phyloP scores from a whole-genome alignment of 768 basidiomycete genomes.

The Leccinum truebloodii region DNA sequence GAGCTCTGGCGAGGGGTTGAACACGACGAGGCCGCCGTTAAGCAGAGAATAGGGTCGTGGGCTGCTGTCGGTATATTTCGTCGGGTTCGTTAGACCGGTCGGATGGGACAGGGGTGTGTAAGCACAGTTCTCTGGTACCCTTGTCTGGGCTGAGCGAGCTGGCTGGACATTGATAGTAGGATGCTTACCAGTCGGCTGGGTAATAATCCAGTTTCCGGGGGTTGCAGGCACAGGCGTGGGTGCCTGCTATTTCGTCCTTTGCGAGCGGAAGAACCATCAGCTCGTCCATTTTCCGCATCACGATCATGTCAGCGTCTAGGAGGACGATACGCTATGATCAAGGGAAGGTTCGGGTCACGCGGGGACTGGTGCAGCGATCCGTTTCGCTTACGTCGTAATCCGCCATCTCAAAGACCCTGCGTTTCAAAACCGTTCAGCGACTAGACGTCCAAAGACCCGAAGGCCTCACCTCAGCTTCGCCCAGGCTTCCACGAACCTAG shows the following conservation, averaged over 20 bases:
- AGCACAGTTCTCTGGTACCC: slow-evolving; percentile 92
- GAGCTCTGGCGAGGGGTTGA: slow-evolving; percentile 67
- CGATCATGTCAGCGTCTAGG: slow-evolving; percentile 87
- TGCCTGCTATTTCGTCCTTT: slow-evolving; percentile 78
- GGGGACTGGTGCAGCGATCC: background rate
- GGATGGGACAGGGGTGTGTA: slow-evolving; percentile 57
- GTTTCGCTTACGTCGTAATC: slow-evolving; percentile 61
- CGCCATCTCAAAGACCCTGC: slow-evolving; percentile 60
- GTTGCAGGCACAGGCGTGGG: slow-evolving; percentile 93
- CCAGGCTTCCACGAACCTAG: slow-evolving; percentile 65
- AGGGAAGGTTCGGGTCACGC: slow-evolving; percentile 5
- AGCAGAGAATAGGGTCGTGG: slow-evolving; percentile 82
- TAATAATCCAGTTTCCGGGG: slow-evolving; percentile 83
- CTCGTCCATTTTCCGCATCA: slow-evolving; percentile 82
- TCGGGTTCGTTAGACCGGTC: slow-evolving; percentile 47
- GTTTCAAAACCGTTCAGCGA: background rate
- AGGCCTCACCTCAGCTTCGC: slow-evolving; percentile 51
- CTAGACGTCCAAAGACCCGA: background rate
- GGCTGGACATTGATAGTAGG: background rate
- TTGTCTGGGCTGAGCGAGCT: slow-evolving; percentile 32
- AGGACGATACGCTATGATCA: slow-evolving; percentile 66
- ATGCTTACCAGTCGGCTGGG: slow-evolving; percentile 76
- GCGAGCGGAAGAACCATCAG: slow-evolving; percentile 55
- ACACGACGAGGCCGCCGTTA: slow-evolving; percentile 88
- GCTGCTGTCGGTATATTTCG: slow-evolving; percentile 39